A percentile compares a stretch with the other conserved stretches of the same genome.
These are phyloP conservation scores for Lodderomyces beijingensis DNA, from an alignment of 1,139 yeast species.

Conservation along the genomic window DNA sequence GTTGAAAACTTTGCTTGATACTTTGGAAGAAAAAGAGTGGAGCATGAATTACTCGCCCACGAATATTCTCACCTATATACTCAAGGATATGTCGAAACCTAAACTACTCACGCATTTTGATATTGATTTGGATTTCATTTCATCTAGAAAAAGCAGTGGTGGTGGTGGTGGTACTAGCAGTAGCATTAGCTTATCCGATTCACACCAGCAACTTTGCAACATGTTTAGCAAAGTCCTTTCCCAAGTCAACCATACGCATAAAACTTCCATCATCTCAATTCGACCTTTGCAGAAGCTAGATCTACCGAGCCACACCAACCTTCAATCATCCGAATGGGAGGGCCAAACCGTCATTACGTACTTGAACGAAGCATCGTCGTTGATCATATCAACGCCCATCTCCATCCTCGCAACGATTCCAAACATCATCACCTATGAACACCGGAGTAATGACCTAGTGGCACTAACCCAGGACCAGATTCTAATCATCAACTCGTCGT, in stretches of 20 bases:
- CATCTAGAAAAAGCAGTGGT: background rate
- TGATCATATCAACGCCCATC: slow-evolving; percentile 14
- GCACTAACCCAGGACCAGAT: slow-evolving; percentile 8
- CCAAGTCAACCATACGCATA: slow-evolving; percentile 6
- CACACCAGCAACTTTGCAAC: background rate
- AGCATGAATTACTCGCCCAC: slow-evolving; percentile 11
- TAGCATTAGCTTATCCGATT: background rate
- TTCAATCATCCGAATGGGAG: slow-evolving; percentile 5
- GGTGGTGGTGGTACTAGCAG: background rate
- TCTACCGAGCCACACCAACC: slow-evolving; percentile 6
- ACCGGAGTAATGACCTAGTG: slow-evolving; percentile 6
- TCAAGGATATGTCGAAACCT: slow-evolving; percentile 23
- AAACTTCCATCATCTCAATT: slow-evolving; percentile 5
- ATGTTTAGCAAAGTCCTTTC: slow-evolving; percentile 1
- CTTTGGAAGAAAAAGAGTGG: slow-evolving; percentile 15
- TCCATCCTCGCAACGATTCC: slow-evolving; percentile 5
- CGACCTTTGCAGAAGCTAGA: slow-evolving; percentile 3
- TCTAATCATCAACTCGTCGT: slow-evolving; percentile 7
- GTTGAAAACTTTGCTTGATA: slow-evolving; percentile 37
- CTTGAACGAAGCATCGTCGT: slow-evolving; percentile 10
- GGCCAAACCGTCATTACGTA: slow-evolving; percentile 7
- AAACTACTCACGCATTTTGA: slow-evolving; percentile 22
- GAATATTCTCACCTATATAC: slow-evolving; percentile 29
- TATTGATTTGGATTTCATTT: slow-evolving; percentile 4
- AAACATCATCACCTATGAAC: slow-evolving; percentile 9